Conservation (phyloP, 306 rosid genomes). For the Castanea crenata region DNA sequence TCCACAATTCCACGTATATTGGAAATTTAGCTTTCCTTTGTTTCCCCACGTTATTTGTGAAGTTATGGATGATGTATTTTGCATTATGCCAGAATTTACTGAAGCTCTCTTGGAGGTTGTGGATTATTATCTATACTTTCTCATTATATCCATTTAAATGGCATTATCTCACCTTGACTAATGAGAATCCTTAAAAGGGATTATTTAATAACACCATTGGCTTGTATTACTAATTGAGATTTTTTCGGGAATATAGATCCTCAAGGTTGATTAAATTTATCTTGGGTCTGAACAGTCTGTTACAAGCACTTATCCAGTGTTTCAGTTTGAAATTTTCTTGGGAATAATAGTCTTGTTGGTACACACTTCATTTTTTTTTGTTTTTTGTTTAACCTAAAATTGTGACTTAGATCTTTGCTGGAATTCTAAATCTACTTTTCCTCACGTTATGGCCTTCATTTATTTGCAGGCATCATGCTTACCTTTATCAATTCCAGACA, state of each 20-base stretch:
- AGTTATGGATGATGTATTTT: background rate
- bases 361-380: background rate
- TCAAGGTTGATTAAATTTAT: background rate
- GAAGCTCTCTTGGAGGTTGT: background rate
- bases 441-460: slow-evolving; percentile 8
- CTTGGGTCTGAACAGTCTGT: background rate
- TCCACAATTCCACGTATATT: background rate
- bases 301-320: background rate
- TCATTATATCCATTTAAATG: background rate
- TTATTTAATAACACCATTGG: background rate
- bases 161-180: background rate
- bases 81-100: background rate
- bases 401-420: background rate
- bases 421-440: background rate
- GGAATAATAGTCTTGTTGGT: background rate
- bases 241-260: background rate
- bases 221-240: background rate
- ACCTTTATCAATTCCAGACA: slow-evolving; percentile 56
- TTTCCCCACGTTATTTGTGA: background rate
- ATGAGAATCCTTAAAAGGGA: background rate
- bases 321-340: background rate
- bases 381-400: background rate
- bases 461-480: slow-evolving; percentile 69
- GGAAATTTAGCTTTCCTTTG: background rate
- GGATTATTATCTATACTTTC: background rate